A percentile compares a stretch with the other conserved stretches of the same genome.
These are phyloP conservation scores for Albatrellus sp. DNA, from an alignment of 1,284 basidiomycete genomes.

Conservation along the genomic window DNA sequence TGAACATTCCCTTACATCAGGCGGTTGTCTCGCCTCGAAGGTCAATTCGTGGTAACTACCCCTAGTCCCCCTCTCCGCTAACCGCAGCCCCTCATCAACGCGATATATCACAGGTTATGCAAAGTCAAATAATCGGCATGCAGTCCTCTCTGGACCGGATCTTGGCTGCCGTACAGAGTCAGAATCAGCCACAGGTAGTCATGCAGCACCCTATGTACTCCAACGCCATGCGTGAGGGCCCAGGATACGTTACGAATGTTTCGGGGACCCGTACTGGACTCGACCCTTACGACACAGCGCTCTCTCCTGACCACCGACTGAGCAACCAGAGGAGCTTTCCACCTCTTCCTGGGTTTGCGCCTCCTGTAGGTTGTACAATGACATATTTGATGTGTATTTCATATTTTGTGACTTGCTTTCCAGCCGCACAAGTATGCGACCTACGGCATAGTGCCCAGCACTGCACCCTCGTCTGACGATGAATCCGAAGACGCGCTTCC, in stretches of 20 bases:
- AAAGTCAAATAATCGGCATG: conserved; percentile 85
- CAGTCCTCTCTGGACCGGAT: conserved; percentile 77
- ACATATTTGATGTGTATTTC: neutral
- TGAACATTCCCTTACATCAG: conserved; percentile 25
- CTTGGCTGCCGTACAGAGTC: conserved; percentile 50
- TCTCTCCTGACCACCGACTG: conserved; percentile 11
- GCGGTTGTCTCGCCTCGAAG: conserved; percentile 70
- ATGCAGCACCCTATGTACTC: conserved; percentile 18
- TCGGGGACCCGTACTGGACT: conserved; percentile 14
- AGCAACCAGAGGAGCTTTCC: conserved; percentile 37
- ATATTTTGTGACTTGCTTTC: conserved; percentile 3
- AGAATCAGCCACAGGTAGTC: conserved; percentile 21
- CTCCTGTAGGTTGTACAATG: conserved; percentile 45
- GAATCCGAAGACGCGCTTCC: conserved; percentile 81
- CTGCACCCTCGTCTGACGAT: conserved; percentile 75
- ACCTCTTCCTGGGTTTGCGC: conserved; percentile 79
- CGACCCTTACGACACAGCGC: conserved; percentile 19
- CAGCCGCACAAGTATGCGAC: conserved; percentile 84
- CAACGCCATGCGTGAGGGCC: conserved; percentile 13
- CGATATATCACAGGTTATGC: conserved; percentile 51
- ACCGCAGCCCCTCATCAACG: conserved; percentile 3
- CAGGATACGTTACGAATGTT: conserved; percentile 11
- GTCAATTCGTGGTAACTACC: conserved; percentile 60
- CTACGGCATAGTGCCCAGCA: conserved; percentile 77
- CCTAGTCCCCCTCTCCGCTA: neutral